These are phyloP conservation scores for Manihot esculenta DNA, from an alignment of 441 rosid species.

Conservation along the genomic window DNA sequence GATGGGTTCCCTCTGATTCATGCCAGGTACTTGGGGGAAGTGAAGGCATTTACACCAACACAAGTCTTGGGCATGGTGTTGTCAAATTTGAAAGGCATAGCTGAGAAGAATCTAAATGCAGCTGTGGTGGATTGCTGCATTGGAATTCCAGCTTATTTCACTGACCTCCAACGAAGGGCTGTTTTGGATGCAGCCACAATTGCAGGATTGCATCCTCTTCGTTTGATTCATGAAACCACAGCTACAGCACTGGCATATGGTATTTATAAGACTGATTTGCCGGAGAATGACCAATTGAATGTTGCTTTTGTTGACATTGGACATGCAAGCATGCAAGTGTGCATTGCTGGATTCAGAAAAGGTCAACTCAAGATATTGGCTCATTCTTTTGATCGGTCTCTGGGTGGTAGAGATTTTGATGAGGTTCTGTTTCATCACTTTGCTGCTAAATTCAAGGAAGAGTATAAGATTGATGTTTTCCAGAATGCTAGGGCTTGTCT, in stretches of 20 bases:
- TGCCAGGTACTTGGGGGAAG: conserved; percentile 77
- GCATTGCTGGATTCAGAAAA: conserved; percentile 85
- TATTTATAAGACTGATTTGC: conserved; percentile 90
- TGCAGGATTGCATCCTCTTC: conserved; percentile 92
- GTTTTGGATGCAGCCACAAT: conserved; percentile 91
- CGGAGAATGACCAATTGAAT: conserved; percentile 78
- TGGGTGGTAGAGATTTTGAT: conserved; percentile 97
- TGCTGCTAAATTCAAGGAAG: conserved; percentile 76
- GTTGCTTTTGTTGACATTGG: conserved; percentile 95
- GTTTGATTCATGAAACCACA: conserved; percentile 82
- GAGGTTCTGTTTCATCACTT: conserved; percentile 82
- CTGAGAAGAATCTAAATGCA: conserved; percentile 76
- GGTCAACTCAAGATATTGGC: conserved; percentile 81
- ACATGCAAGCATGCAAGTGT: conserved; percentile 92
- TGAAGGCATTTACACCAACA: conserved; percentile 74
- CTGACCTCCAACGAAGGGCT: conserved; percentile 93
- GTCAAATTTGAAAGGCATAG: conserved; percentile 78
- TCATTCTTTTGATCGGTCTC: conserved; percentile 71
- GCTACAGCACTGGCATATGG: conserved; percentile 98
- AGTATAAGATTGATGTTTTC: conserved; percentile 83
- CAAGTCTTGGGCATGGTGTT: conserved; percentile 91
- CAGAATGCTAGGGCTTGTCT: conserved; percentile 90
- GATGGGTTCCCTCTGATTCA: conserved; percentile 91
- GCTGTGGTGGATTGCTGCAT: conserved; percentile 96
- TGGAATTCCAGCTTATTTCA: conserved; percentile 93